phyloP scores from a whole-genome alignment of 2,329 filamentous ascomycete species.

The Alternaria atra region DNA sequence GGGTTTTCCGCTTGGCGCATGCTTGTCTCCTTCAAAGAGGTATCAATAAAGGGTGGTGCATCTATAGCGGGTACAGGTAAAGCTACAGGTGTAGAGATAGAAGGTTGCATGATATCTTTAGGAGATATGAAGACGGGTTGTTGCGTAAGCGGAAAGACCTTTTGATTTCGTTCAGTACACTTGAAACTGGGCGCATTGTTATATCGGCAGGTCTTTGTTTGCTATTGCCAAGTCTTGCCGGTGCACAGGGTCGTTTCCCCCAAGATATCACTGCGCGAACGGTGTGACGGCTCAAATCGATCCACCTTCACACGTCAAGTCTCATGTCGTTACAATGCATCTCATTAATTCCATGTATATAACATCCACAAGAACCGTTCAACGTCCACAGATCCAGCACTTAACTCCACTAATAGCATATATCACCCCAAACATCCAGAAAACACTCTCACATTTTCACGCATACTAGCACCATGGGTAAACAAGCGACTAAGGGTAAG shows the following conservation, averaged over 20 bases:
- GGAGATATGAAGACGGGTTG: not conserved
- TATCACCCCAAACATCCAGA: not conserved
- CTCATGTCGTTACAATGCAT: not conserved
- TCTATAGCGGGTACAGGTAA: too few species aligned
- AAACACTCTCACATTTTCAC: fast-evolving
- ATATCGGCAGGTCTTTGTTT: not conserved
- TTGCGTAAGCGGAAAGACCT: not conserved
- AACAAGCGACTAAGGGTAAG: not conserved
- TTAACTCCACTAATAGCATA: not conserved
- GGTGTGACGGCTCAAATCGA: not conserved
- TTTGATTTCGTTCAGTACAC: too few species aligned
- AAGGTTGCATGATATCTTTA: not conserved
- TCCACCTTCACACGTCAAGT: not conserved
- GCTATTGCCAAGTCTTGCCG: not conserved
- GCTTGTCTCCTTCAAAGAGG: not conserved
- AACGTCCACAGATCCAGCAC: not conserved
- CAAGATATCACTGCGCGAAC: not conserved
- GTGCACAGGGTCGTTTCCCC: not conserved
- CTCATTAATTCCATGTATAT: not conserved
- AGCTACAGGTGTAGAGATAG: not conserved
- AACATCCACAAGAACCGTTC: not conserved
- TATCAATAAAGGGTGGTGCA: not conserved
- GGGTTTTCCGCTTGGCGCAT: not conserved
- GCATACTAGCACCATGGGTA: not conserved
- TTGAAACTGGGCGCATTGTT: not conserved